Base-by-base conservation (phyloP, 352 stramenopile species). In the Globisporangium emineosum region DNA sequence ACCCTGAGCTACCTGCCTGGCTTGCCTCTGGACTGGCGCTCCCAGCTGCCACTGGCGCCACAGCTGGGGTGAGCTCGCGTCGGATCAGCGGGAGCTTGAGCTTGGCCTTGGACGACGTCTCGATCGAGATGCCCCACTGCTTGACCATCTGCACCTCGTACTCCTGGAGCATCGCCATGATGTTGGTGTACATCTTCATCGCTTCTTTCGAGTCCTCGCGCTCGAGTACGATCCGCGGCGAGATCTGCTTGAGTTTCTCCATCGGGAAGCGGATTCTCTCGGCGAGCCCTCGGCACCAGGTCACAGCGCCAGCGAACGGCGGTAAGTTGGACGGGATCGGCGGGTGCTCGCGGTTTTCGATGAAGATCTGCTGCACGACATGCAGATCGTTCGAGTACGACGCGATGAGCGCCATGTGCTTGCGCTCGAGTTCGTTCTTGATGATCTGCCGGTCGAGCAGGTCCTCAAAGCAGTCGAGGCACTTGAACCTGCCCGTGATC, bases 391-490 rank as follows among this genome's bases (percentile, higher is more conserved):
- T 79, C 8, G 81, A 76, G 32, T 96, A 97, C 19, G 86, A 84
- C 2, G 81, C 69, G 64, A 98, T 78, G 32, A 97, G 66, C 8
- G 74, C 68, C 10, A 77, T 84, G 68, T 98, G 83, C 61, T 97
- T 96, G 54, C 84, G 79, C 60, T 97, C 89, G 12, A 98, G 70
- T 59, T 97, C 90, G 57, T 94, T 94, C 57, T 92, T 93, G 60
- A 94, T 91, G 40, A 92, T 90, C 50, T 79, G 75, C 0, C 93
- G 77, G 53, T 93, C 78, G 0, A 97, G 72, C 12, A 98, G 62
- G 37, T 91, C 89, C 42, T 94, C 83, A 59, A 98, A 98, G 64
- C 84, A 94, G 54, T 98, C 89, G 29, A 98, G 79, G 27, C 97
- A 93, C 57, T 97, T 97, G 64, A 98, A 97, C 7, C 86, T 68